Evolutionary conservation across 116 monocot species (phyloP), one percentile per base, ranked within the genome.

Genomic region (Dioscorea cayenensis): DNA sequence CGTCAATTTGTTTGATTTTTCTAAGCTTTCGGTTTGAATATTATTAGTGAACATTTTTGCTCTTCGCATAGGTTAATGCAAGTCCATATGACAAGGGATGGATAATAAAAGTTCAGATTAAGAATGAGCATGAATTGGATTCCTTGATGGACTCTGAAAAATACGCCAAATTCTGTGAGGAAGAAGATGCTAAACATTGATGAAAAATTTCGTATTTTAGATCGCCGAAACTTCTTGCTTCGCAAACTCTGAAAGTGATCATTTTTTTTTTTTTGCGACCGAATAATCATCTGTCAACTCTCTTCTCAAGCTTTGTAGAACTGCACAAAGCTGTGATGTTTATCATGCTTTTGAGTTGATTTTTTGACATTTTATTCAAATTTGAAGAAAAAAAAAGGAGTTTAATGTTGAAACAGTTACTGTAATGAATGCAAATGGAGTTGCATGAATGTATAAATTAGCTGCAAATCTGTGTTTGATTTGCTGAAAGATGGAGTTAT

Each of bases 71-170:
- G 95, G 37, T 96, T 17, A 96, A 96, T 72, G 90, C 75, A 11
- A 90, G 87, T 66, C 92, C 95, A 32, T 96, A 85, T 51, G 84
- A 86, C 7, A 73, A 82, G 13, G 96, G 96, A 14, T 96, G 96
- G 96, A 90, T 96, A 29, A 80, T 96, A 29, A 96, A 96, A 65
- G 89, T 96, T 23, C 77, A 92, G 66, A 51, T 92, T 77, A 82
- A 75, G 19, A 70, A 87, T 66, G 51, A 76, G 21, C 75, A 69
- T 21, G 86, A 96, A 49, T 67, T 90, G 61, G 74, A 81, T n/a
- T n/a, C n/a, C n/a, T n/a, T n/a, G n/a, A n/a, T n/a, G n/a, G n/a
- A n/a, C n/a, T n/a, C n/a, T n/a, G n/a, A n/a, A n/a, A n/a, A n/a
- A n/a, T 36, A 87, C 89, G 49, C 77, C 2, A 92, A 96, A 64